phyloP scores from a whole-genome alignment of 768 basidiomycete genomes.

The Suillus subalutaceus region DNA sequence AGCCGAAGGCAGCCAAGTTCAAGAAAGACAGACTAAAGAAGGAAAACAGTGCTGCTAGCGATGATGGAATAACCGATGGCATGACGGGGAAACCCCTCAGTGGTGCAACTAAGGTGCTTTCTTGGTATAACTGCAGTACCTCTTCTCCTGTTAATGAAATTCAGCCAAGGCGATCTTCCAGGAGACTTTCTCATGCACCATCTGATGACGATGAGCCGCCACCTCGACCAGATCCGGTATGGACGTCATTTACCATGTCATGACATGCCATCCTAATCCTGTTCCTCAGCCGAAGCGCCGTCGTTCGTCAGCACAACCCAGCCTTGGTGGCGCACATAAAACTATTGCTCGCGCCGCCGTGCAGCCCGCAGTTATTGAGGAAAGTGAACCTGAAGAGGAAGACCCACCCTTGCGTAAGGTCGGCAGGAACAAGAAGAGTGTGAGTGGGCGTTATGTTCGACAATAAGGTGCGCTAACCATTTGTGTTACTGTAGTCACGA shows the following conservation, averaged over 20 bases:
- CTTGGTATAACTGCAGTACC: not conserved
- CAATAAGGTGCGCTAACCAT: slow-evolving; percentile 12
- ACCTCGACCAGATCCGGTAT: slow-evolving; percentile 58
- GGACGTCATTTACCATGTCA: slow-evolving; percentile 24
- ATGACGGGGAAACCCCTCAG: slow-evolving; percentile 73
- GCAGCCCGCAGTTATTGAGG: slow-evolving; percentile 59
- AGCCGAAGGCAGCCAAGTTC: slow-evolving; percentile 55
- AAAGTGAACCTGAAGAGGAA: slow-evolving; percentile 79
- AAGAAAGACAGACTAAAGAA: slow-evolving; percentile 66
- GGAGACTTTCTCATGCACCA: slow-evolving; percentile 64
- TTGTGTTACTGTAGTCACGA: slow-evolving; percentile 38
- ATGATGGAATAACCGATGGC: slow-evolving; percentile 83
- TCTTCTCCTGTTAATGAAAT: slow-evolving; percentile 18
- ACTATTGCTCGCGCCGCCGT: slow-evolving; percentile 33
- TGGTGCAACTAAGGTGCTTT: slow-evolving; percentile 47
- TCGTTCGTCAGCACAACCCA: slow-evolving; percentile 78
- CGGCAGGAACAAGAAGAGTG: slow-evolving; percentile 60
- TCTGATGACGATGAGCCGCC: slow-evolving; percentile 43
- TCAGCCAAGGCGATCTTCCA: slow-evolving; percentile 57
- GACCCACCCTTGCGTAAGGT: slow-evolving; percentile 62
- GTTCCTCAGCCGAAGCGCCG: slow-evolving; percentile 69
- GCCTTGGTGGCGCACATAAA: slow-evolving; percentile 53
- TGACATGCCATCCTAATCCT: slow-evolving; percentile 15
- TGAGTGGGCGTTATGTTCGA: slow-evolving; percentile 30
- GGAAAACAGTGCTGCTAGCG: slow-evolving; percentile 73